These are phyloP conservation scores for Cystobasidium pallidum DNA, from an alignment of 1,284 basidiomycete genomes.

Conservation along the genomic window DNA sequence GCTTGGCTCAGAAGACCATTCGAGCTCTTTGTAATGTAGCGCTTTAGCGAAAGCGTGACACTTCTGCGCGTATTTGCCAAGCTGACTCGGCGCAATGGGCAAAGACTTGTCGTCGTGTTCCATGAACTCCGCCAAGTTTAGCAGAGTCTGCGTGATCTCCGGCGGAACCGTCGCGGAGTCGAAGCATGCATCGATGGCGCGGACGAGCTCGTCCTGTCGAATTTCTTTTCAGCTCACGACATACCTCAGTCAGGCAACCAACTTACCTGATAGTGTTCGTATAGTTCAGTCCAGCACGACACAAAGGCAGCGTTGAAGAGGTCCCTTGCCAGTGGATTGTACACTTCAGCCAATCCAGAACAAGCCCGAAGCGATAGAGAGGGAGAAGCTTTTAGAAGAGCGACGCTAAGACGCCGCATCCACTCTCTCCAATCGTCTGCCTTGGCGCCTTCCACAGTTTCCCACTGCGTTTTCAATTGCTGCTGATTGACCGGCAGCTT, in stretches of 20 bases:
- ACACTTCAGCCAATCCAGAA: conserved; percentile 88
- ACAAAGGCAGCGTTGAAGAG: conserved; percentile 98
- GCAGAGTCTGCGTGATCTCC: conserved; percentile 88
- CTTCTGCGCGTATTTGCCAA: conserved; percentile 91
- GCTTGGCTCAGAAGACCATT: conserved; percentile 89
- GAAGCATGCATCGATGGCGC: conserved; percentile 86
- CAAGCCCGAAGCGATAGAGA: conserved; percentile 96
- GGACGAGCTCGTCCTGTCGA: conserved; percentile 85
- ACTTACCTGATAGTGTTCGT: conserved; percentile 88
- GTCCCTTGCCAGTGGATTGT: conserved; percentile 88
- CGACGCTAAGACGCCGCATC: conserved; percentile 90
- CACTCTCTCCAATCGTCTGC: conserved; percentile 92
- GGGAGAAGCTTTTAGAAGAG: conserved; percentile 97
- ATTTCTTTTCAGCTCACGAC: background rate
- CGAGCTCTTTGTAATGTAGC: conserved; percentile 97
- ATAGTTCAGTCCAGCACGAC: conserved; percentile 95
- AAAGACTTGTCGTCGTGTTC: conserved; percentile 97
- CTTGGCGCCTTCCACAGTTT: conserved; percentile 65
- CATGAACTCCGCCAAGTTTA: conserved; percentile 99
- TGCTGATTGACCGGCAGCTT: conserved; percentile 97
- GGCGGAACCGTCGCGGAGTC: conserved; percentile 77
- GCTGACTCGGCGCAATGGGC: conserved; percentile 88
- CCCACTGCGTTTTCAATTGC: conserved; percentile 97
- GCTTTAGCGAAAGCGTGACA: conserved; percentile 98
- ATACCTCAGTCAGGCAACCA: background rate